Evolutionary conservation across 495 filamentous ascomycete species (phyloP).

Genomic region (Cenococcum geophilum): DNA sequence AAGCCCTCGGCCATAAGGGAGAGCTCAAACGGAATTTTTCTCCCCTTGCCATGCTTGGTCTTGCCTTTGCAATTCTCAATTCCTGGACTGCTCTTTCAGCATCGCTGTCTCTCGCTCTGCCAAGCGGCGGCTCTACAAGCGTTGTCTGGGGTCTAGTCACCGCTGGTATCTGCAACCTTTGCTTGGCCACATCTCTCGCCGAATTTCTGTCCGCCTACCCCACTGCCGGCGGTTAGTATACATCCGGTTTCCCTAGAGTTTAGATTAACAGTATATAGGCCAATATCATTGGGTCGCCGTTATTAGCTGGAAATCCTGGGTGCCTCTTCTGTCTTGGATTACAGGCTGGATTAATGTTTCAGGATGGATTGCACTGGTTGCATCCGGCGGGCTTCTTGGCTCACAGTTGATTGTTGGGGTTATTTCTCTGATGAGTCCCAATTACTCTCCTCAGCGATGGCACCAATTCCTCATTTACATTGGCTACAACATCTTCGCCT

Average conservation of each 20-base stretch:
- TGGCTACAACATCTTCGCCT: slow-evolving; percentile 55
- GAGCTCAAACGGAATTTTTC: slow-evolving; percentile 44
- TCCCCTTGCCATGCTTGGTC: slow-evolving; percentile 51
- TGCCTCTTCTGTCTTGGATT: slow-evolving; percentile 59
- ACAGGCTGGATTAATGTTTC: slow-evolving; percentile 72
- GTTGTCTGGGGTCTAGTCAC: slow-evolving; percentile 60
- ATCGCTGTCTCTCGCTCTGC: slow-evolving; percentile 48
- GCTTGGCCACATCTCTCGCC: slow-evolving; percentile 62
- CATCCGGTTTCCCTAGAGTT: slow-evolving; percentile 32
- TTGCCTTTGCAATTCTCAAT: slow-evolving; percentile 57
- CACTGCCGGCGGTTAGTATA: slow-evolving; percentile 37
- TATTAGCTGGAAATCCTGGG: slow-evolving; percentile 53
- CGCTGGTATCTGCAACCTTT: slow-evolving; percentile 66
- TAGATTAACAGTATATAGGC: slow-evolving; percentile 39
- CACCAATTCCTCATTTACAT: slow-evolving; percentile 73
- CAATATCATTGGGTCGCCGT: slow-evolving; percentile 75
- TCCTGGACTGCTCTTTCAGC: slow-evolving; percentile 55
- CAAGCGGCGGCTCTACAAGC: slow-evolving; percentile 48
- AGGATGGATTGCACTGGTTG: slow-evolving; percentile 55
- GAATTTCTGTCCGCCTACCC: slow-evolving; percentile 71
- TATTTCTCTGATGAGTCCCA: slow-evolving; percentile 41
- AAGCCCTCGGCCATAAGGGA: slow-evolving; percentile 35
- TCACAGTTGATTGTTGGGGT: slow-evolving; percentile 46
- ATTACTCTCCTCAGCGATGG: slow-evolving; percentile 54
- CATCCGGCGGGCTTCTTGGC: slow-evolving; percentile 38